A percentile compares a stretch with the other conserved stretches of the same genome.
phyloP scores from a whole-genome alignment of 441 rosid species.

The Syzygium malaccense region DNA sequence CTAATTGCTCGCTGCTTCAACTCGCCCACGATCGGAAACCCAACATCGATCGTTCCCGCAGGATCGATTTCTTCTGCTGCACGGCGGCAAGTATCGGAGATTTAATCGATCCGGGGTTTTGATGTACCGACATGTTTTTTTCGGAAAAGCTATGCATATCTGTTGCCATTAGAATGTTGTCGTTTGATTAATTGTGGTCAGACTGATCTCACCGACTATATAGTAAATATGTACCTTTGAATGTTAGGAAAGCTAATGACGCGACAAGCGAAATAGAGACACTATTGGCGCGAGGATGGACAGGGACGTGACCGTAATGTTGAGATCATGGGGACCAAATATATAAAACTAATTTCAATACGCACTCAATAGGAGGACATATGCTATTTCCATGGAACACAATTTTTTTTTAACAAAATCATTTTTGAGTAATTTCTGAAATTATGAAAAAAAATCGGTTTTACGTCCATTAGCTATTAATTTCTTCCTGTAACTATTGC shows the following conservation, averaged over 20 bases:
- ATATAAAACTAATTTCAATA: background rate
- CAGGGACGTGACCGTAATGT: background rate
- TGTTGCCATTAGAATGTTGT: background rate
- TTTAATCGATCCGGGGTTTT: background rate
- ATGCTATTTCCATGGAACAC: background rate
- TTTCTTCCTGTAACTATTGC: background rate
- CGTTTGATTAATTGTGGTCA: background rate
- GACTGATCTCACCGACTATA: background rate
- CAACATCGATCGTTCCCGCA: background rate
- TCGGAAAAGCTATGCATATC: background rate
- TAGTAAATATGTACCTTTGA: background rate
- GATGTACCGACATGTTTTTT: background rate
- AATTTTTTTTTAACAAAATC: background rate
- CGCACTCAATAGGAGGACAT: background rate
- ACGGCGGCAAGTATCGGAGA: background rate
- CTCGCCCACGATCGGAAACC: background rate
- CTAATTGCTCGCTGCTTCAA: background rate
- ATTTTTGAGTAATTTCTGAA: background rate
- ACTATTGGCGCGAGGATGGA: background rate
- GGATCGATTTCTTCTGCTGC: background rate
- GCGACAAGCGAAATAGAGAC: background rate
- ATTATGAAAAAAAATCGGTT: background rate
- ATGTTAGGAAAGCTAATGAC: background rate
- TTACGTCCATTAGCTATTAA: background rate
- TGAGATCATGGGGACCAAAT: background rate